phyloP scores from a whole-genome alignment of 2,329 filamentous ascomycete species.

The Rutstroemia sydowiana region DNA sequence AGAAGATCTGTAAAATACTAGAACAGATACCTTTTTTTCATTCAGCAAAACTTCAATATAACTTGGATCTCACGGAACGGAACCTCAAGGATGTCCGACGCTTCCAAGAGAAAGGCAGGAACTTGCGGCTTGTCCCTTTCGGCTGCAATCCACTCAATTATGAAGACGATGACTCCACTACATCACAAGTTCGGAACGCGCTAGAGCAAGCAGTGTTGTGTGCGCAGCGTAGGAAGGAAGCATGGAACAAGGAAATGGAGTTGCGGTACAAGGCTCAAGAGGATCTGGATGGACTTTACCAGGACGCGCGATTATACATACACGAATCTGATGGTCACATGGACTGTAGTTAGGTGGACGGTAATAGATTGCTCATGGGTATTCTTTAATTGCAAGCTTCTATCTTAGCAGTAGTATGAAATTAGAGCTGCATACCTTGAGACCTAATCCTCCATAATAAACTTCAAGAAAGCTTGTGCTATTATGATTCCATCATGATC shows the following conservation, averaged over 20 bases:
- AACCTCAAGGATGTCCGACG: neutral
- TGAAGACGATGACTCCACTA: neutral
- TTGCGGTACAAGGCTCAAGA: neutral
- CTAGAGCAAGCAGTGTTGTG: no score
- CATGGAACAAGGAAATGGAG: neutral
- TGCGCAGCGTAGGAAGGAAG: neutral
- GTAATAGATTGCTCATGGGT: neutral
- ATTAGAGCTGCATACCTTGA: neutral
- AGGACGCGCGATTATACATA: neutral
- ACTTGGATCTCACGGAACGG: neutral
- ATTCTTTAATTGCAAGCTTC: neutral
- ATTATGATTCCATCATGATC: slow-evolving; percentile 76
- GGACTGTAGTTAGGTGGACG: neutral
- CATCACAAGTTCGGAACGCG: neutral
- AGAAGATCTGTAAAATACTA: no score
- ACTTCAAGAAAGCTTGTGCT: slow-evolving; percentile 66
- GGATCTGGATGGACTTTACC: no score
- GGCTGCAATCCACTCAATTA: neutral
- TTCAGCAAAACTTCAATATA: neutral
- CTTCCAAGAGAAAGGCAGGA: neutral
- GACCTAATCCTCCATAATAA: slow-evolving; percentile 51
- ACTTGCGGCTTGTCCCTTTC: neutral
- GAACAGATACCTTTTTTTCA: no score
- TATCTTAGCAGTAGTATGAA: neutral
- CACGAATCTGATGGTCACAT: neutral